Base-by-base conservation (phyloP, 768 basidiomycete species). In the Cyclocybe cylindracea region DNA sequence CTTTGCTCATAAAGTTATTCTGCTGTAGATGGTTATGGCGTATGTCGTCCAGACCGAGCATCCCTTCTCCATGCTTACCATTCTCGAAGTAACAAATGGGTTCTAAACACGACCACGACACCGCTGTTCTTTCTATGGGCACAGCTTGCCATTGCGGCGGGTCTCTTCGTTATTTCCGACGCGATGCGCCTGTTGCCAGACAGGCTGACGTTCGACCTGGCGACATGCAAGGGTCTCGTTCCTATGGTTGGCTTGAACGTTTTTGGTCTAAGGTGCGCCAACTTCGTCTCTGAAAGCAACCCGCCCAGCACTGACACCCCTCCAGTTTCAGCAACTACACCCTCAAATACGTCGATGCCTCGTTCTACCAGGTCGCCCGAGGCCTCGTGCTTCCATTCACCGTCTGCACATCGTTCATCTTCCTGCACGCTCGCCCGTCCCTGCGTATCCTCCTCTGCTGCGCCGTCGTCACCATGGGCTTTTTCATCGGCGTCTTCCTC, bases 301-400 rank as follows among this genome's bases (percentile, higher is more conserved):
- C 33, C 18, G 24, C 14, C 18, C 10, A n/a, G 24, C 16, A 18
- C 7, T 38, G 34, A 44, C 47, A 24, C 19, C 39, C 10, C 16
- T 40, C 16, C 65, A 92, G 90, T 62, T 87, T 91, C 64, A 91
- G 90, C 70, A 95, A 94, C 67, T 94, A 85, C 65, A 93, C 89
- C 37, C 79, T 95, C 52, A 91, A 94, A 84, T 92, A 89, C 62
- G 94, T 97, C 59, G 94, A 94, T 50, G 91, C 92, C 10, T 94
- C 93, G 0, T 94, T 96, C 70, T 94, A 96, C 68, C 94, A 96
- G 74, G 89, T 98, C 56, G 95, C 95, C 0, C 87, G 95, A 11
- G 95, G 95, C 8, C 79, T 98, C 54, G 84, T 98, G 29, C 84
- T 98, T 18, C 95, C 96, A 0, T 89, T 94, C 77, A 98, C 96